phyloP scores from a whole-genome alignment of 2,329 filamentous ascomycete genomes.

The Cryphonectria naterciae region DNA sequence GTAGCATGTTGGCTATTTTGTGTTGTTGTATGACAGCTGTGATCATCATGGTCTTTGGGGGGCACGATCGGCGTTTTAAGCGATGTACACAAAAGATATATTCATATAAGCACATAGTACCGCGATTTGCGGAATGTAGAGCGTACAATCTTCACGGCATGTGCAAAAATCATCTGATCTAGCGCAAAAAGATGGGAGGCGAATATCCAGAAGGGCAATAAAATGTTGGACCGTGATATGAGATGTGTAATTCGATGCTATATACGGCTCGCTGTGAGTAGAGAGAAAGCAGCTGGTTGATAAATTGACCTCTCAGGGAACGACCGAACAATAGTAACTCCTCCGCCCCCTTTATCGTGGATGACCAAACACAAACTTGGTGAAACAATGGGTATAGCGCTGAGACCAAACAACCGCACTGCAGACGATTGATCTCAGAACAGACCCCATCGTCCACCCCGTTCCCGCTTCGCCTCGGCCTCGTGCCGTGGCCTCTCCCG shows the following conservation, averaged over 20 bases:
- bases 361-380: slow-evolving; percentile 5
- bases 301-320: neutral
- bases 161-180: neutral
- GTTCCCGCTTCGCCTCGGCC: slow-evolving; percentile 37
- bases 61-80: neutral
- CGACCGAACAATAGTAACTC: slow-evolving; percentile 9
- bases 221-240: neutral
- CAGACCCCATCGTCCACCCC: slow-evolving; percentile 27
- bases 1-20: slow-evolving; percentile 4
- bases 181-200: neutral
- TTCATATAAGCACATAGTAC: neutral
- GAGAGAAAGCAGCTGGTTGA: slow-evolving; percentile 5
- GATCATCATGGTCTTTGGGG: neutral
- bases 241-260: slow-evolving; percentile 8
- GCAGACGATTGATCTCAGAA: slow-evolving; percentile 11
- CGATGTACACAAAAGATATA: neutral
- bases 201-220: neutral
- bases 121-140: neutral
- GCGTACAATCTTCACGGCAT: neutral
- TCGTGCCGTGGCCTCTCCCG: slow-evolving; percentile 61
- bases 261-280: slow-evolving; percentile 12
- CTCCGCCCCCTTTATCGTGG: neutral
- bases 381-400: slow-evolving; percentile 23
- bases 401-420: neutral
- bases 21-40: slow-evolving; percentile 5